Percentiles rank a stretch among this genome's conserved stretches.
Evolutionary conservation across 2,329 filamentous ascomycete species (phyloP).

Genomic region (Aspergillus luchuensis): DNA sequence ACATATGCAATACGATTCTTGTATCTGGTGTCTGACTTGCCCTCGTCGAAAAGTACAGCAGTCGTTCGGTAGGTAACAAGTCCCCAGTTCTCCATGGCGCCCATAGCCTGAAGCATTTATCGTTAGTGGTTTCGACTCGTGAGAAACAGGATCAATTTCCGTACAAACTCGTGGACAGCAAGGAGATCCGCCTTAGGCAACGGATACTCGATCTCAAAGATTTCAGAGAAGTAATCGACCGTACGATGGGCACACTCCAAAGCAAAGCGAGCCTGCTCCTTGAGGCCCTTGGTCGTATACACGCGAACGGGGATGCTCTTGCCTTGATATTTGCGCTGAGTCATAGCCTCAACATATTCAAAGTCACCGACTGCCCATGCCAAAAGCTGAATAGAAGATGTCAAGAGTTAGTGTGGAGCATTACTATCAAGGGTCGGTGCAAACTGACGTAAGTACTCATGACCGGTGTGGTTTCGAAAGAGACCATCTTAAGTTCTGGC

Average conservation of each 20-base stretch:
- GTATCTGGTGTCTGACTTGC: slow-evolving; percentile 84
- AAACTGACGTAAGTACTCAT: slow-evolving; percentile 77
- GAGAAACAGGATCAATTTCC: slow-evolving; percentile 27
- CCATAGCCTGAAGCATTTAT: slow-evolving; percentile 45
- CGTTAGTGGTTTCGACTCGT: neutral
- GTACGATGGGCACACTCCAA: slow-evolving; percentile 89
- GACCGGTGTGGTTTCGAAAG: slow-evolving; percentile 79
- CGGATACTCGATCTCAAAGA: slow-evolving; percentile 91
- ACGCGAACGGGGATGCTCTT: slow-evolving; percentile 90
- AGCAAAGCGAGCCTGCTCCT: slow-evolving; percentile 87
- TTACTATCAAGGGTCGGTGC: neutral
- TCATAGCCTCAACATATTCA: slow-evolving; percentile 91
- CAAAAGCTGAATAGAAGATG: slow-evolving; percentile 64
- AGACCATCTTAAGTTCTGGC: slow-evolving; percentile 63
- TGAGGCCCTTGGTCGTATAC: slow-evolving; percentile 92
- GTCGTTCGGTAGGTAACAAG: slow-evolving; percentile 95
- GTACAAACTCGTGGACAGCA: slow-evolving; percentile 89
- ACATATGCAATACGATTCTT: slow-evolving; percentile 95
- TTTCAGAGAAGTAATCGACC: slow-evolving; percentile 93
- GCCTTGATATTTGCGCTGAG: slow-evolving; percentile 85
- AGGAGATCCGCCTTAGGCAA: slow-evolving; percentile 89
- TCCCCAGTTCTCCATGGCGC: slow-evolving; percentile 96
- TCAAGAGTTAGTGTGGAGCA: slow-evolving; percentile 44
- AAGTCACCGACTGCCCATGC: slow-evolving; percentile 97
- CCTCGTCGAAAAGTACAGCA: slow-evolving; percentile 92